phyloP scores from a whole-genome alignment of 495 filamentous ascomycete species.

The Aspergillus nidulans region DNA sequence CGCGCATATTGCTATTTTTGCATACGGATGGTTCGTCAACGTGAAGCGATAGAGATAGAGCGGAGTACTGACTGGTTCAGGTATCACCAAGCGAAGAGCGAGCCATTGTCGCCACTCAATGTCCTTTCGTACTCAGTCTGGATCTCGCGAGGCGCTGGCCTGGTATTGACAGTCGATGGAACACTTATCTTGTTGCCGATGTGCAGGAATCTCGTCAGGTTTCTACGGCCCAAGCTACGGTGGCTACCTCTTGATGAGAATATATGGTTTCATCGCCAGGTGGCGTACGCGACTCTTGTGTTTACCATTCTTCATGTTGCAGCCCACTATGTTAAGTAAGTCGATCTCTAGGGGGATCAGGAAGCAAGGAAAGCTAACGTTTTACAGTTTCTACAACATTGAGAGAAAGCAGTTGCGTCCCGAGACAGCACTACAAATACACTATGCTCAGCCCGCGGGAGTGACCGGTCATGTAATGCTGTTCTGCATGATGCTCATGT shows the following conservation, averaged over 20 bases:
- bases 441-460: conserved; percentile 83
- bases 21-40: conserved; percentile 71
- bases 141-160: conserved; percentile 88
- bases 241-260: conserved; percentile 92
- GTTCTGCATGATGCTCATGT: conserved; percentile 97
- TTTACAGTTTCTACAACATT: conserved; percentile 83
- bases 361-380: conserved; percentile 21
- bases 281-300: conserved; percentile 82
- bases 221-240: conserved; percentile 78
- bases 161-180: conserved; percentile 76
- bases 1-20: conserved; percentile 76
- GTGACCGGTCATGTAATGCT: conserved; percentile 98
- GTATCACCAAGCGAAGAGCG: conserved; percentile 69
- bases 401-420: conserved; percentile 81
- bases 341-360: conserved; percentile 6
- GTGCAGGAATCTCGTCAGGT: conserved; percentile 83
- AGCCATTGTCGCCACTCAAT: conserved; percentile 70
- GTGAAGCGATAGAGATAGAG: conserved; percentile 17
- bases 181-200: conserved; percentile 88
- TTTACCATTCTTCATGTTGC: conserved; percentile 74
- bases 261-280: conserved; percentile 94
- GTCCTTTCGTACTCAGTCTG: conserved; percentile 83
- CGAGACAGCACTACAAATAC: conserved; percentile 81
- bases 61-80: conserved; percentile 38
- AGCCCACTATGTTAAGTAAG: conserved; percentile 94